Evolutionary conservation across 805 yeast species (phyloP), one percentile per base, ranked within the genome.

Genomic region (Wickerhamiella lipophila): DNA sequence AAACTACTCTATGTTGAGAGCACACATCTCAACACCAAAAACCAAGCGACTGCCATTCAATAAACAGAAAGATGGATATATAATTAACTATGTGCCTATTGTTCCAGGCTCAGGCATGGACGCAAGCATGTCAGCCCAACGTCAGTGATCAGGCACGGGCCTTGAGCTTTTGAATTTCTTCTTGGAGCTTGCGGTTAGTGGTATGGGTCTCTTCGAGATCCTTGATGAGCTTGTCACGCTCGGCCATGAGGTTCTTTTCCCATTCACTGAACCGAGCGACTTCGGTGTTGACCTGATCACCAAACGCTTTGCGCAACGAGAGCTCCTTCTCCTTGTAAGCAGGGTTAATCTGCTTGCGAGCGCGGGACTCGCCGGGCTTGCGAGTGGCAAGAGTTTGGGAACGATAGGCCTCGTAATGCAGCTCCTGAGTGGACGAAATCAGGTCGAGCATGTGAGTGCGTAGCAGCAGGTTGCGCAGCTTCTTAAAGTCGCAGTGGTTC

Each of bases 231-330:
- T 95, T 78, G 67, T 87, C 84, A 70, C 95, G 83, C 70, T 92
- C 96, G 58, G 85, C 86, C 57, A 87, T 92, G 58, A 92, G 85
- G 64, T 92, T 89, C 59, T 87, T 84, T 70, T 88, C 96, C 98
- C 99, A 92, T 72, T 89, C 95, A 72, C 94, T 84, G 68, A 92
- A 92, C 63, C 98, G 77, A 61, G 86, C 94, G 62, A 92, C 98
- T 70, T 92, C 98, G 43, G 83, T 83, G 70, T 89, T 88, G 52
- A 92, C 85, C 71, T 92, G 96, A 66, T 88, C 96, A 8, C 97
- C 89, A 69, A 92, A 92, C 66, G 83, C 83, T 68, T 83, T 82
- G 75, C 92, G 86, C 63, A 92, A 74, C 29, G 88, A 82, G 64
- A 85, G 92, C 68, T 92, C 98, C 66, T 89, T 97, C 67, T 92